Evolutionary conservation across 192 early-diverging fungal genomes (phyloP).

Genomic region (Coemansia sp.): DNA sequence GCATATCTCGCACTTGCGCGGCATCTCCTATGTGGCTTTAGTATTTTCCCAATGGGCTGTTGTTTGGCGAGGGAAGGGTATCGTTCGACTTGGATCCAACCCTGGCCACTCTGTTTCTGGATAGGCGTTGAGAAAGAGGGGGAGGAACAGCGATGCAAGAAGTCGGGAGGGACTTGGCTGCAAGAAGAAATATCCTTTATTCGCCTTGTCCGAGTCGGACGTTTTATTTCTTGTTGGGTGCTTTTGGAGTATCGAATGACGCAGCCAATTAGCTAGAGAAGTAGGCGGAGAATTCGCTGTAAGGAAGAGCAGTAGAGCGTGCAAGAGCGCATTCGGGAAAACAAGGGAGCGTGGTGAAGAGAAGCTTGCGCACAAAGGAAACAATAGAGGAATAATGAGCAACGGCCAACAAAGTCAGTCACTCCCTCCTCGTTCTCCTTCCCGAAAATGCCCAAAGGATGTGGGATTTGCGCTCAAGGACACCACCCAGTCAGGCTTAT

Average conservation of each 20-base stretch:
- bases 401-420: too few relatives aligned
- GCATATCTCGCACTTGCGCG: conserved; percentile 73
- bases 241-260: background rate
- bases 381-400: background rate
- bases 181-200: too few relatives aligned
- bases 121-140: background rate
- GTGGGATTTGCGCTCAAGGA: too few relatives aligned
- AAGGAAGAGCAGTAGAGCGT: background rate
- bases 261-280: background rate
- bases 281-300: background rate
- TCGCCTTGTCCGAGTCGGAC: too few relatives aligned
- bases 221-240: too few relatives aligned
- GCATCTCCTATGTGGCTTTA: conserved; percentile 52
- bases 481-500: too few relatives aligned
- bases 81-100: too few relatives aligned
- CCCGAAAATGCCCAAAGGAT: background rate
- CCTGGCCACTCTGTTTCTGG: background rate
- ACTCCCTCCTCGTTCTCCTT: background rate
- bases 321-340: background rate
- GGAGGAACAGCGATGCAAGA: too few relatives aligned
- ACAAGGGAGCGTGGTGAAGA: background rate
- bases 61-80: background rate
- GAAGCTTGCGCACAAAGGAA: background rate
- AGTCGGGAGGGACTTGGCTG: too few relatives aligned
- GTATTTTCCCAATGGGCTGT: background rate